phyloP scores from a whole-genome alignment of 441 rosid species.

The Macaranga tanarius region DNA sequence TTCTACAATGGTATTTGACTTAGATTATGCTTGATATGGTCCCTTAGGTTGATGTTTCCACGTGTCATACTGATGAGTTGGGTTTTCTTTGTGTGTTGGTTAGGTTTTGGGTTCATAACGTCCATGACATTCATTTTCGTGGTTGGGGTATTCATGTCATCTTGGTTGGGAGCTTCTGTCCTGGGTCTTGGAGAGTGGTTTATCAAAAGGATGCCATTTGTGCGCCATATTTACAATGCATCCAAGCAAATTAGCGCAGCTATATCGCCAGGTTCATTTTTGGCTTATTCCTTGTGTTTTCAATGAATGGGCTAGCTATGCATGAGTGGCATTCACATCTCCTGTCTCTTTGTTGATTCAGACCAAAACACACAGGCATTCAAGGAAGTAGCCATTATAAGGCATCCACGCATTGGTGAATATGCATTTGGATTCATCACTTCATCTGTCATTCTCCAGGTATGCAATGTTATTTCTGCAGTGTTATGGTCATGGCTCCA shows the following conservation, averaged over 20 bases:
- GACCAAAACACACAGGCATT: slow-evolving; percentile 95
- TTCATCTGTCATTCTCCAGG: slow-evolving; percentile 87
- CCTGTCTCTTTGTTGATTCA: slow-evolving; percentile 30
- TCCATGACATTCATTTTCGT: slow-evolving; percentile 89
- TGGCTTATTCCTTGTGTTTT: slow-evolving; percentile 9
- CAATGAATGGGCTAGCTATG: slow-evolving; percentile 2
- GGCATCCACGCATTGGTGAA: slow-evolving; percentile 98
- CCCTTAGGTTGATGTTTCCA: background rate
- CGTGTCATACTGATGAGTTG: slow-evolving; percentile 22
- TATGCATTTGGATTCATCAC: slow-evolving; percentile 97
- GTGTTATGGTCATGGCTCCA: background rate
- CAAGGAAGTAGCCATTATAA: slow-evolving; percentile 94
- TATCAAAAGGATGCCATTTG: slow-evolving; percentile 95
- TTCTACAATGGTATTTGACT: background rate
- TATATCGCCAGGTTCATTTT: slow-evolving; percentile 77
- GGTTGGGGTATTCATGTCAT: slow-evolving; percentile 98
- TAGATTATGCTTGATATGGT: background rate
- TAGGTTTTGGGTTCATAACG: slow-evolving; percentile 94
- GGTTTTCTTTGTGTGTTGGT: slow-evolving; percentile 26
- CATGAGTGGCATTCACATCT: slow-evolving; percentile 1
- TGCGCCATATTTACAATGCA: slow-evolving; percentile 93
- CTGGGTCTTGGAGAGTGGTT: slow-evolving; percentile 95
- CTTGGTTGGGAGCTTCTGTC: slow-evolving; percentile 98
- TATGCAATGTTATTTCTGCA: slow-evolving; percentile 25
- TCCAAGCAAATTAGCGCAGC: slow-evolving; percentile 99